phyloP scores from a whole-genome alignment of 2,329 filamentous ascomycete species.

The Orbilia quercus region DNA sequence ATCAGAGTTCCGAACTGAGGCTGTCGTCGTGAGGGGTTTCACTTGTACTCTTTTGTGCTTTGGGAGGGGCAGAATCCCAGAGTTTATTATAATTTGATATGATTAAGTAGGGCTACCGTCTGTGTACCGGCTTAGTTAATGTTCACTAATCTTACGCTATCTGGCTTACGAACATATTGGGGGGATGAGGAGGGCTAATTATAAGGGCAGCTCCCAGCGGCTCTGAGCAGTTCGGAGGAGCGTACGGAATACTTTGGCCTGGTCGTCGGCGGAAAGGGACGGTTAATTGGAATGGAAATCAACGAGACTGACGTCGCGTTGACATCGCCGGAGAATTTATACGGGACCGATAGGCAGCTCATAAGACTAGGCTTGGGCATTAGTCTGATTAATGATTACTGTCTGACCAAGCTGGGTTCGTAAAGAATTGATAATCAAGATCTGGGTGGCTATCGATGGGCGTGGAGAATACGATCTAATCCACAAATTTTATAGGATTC shows the following conservation, averaged over 20 bases:
- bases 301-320: conserved; percentile 34
- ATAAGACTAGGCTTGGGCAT: not conserved
- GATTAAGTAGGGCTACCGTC: no score
- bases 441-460: not conserved
- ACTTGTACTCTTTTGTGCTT: not conserved
- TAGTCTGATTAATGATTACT: not conserved
- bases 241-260: not conserved
- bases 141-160: conserved; percentile 54
- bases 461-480: not conserved
- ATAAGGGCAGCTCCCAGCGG: conserved; percentile 7
- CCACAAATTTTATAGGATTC: not conserved
- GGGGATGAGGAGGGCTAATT: conserved; percentile 9
- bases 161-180: conserved; percentile 39
- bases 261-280: conserved; percentile 20
- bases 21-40: no score
- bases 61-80: not conserved
- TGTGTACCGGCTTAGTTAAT: conserved; percentile 44
- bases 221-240: conserved; percentile 7
- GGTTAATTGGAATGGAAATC: conserved; percentile 26
- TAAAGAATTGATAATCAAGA: not conserved
- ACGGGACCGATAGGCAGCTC: conserved; percentile 36
- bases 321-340: conserved; percentile 8
- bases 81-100: not conserved
- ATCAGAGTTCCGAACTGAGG: not conserved
- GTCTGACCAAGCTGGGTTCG: conserved; percentile 7